A percentile compares a stretch with the other conserved stretches of the same genome.
These are phyloP conservation scores for Fusarium verrucosum DNA, from an alignment of 2,329 filamentous ascomycete species.

Conservation along the genomic window DNA sequence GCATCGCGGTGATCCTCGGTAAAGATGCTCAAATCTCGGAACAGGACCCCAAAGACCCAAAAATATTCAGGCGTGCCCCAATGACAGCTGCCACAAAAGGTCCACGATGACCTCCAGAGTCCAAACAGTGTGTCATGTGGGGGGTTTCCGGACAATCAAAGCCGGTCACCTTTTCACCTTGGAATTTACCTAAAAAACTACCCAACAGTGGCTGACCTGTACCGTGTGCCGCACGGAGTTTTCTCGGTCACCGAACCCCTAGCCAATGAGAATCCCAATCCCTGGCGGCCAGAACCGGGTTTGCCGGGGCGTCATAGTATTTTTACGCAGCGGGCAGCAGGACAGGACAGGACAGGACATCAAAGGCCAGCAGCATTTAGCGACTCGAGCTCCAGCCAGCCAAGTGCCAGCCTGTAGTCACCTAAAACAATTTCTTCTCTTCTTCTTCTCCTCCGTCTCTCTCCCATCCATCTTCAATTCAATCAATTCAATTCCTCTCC, in stretches of 20 bases:
- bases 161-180: constrained; percentile 27
- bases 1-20: constrained; percentile 33
- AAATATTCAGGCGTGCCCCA: constrained; percentile 30
- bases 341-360: too few species aligned
- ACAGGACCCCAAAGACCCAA: constrained; percentile 29
- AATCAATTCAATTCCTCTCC: constrained; percentile 28
- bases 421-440: constrained; percentile 41
- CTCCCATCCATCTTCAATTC: constrained; percentile 20
- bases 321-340: constrained; percentile 41
- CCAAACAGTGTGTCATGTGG: constrained; percentile 37
- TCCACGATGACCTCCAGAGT: constrained; percentile 35
- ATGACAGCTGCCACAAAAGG: constrained; percentile 22
- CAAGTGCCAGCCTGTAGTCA: constrained; percentile 9
- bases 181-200: constrained; percentile 4
- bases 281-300: constrained; percentile 43
- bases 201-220: constrained; percentile 33
- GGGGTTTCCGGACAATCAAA: constrained; percentile 25
- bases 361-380: constrained; percentile 39
- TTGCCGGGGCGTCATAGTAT: constrained; percentile 45
- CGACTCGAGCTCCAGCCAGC: constrained; percentile 34
- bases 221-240: constrained; percentile 37
- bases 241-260: constrained; percentile 27
- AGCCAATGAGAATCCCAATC: constrained; percentile 34
- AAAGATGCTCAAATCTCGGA: constrained; percentile 36
- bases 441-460: constrained; percentile 21